Evolutionary conservation across 192 early-diverging fungal species (phyloP), one percentile per base, ranked within the genome.

Genomic region (Anaeromyces robustus): DNA sequence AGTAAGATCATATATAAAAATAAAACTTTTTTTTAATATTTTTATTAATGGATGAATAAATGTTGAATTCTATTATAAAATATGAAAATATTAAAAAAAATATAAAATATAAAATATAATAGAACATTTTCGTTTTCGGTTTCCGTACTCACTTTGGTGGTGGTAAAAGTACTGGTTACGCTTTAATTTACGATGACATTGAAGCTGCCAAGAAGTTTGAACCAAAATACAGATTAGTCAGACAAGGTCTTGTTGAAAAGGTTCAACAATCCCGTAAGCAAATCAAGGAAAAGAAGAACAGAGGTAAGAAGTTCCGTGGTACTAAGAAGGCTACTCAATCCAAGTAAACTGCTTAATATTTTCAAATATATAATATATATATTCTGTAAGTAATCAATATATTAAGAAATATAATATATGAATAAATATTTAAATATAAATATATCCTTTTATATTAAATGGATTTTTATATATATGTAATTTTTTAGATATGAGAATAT

Each of bases 271-370:
- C 95, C 79, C 94, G 94, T 89, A 99, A 97, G 92, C 97, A 99
- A 89, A 94, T 95, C 86, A 99, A 97, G 95, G 96, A 99, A 87
- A 80, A 83, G 82, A 97, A 97, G 94, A 98, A 98, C 95, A 92
- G 97, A 86, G 87, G 91, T 87, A 99, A 99, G 96, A 99, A 96
- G 94, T 89, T 96, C 92, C 92, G 94, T 85, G 96, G 96, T 87
- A 96, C 95, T 88, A 95, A 94, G 89, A 98, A 97, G 93, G 86
- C 86, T 77, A 90, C 52, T 68, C 52, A 68, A 68, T 18, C 43
- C 43, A 68, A 68, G 52, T 68, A 68, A 68, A 68, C n/a, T 68
- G 22, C 26, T 28, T 68, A 9, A 68, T n/a, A 68, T 68, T 26
- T n/a, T n/a, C n/a, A 68, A 68, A 26, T 26, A 68, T 68, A n/a